Evolutionary conservation across 176 grass and related monocot species (phyloP).

Genomic region (Alloteropsis semialata): DNA sequence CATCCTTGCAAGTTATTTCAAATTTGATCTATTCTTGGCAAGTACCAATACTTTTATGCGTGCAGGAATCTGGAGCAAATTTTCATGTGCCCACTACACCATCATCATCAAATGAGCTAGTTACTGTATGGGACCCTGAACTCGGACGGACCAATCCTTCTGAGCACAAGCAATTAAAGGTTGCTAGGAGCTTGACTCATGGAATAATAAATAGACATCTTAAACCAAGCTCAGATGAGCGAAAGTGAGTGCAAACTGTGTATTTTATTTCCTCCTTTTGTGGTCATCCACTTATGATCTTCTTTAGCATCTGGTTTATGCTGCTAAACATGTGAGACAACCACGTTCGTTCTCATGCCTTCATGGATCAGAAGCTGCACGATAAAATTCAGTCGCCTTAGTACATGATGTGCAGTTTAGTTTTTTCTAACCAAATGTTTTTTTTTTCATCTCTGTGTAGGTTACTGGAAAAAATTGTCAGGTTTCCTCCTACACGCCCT

Average conservation of each 20-base stretch:
- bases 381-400: neutral
- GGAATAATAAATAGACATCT: slow-evolving; percentile 85
- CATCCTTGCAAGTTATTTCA: neutral
- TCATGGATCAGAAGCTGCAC: neutral
- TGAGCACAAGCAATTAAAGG: slow-evolving; percentile 82
- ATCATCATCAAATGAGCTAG: slow-evolving; percentile 71
- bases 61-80: slow-evolving; percentile 77
- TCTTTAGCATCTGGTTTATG: neutral
- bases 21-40: neutral
- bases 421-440: slow-evolving; percentile 20
- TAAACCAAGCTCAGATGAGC: slow-evolving; percentile 75
- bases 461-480: slow-evolving; percentile 67
- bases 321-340: slow-evolving; percentile 5
- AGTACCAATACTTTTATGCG: neutral
- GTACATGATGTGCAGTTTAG: neutral
- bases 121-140: slow-evolving; percentile 80
- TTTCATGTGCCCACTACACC: slow-evolving; percentile 57
- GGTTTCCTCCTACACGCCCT: slow-evolving; percentile 60
- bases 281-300: neutral
- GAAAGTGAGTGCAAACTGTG: slow-evolving; percentile 52
- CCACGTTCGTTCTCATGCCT: neutral
- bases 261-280: neutral
- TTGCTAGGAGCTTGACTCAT: slow-evolving; percentile 77
- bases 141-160: slow-evolving; percentile 80
- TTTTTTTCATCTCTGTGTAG: slow-evolving; percentile 25